A percentile compares a stretch with the other conserved stretches of the same genome.
Evolutionary conservation across 805 yeast species (phyloP).

Genomic region (Lipomyces chichibuensis): DNA sequence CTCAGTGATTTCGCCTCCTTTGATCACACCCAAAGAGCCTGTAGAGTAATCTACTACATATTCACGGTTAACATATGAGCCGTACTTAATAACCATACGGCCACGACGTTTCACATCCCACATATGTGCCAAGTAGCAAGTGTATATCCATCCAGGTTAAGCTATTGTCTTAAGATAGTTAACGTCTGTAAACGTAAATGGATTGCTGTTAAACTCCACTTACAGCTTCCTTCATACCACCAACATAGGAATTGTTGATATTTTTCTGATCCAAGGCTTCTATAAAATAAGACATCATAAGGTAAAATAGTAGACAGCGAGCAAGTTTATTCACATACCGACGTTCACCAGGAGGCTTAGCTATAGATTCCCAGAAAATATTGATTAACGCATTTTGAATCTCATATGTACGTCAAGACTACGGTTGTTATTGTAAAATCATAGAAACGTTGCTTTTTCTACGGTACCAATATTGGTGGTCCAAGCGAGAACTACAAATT

Average conservation of each 20-base stretch:
- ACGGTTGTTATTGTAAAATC: too few species aligned
- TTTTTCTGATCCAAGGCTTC: constrained; percentile 65
- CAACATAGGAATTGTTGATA: constrained; percentile 65
- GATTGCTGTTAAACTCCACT: constrained; percentile 37
- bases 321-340: constrained; percentile 45
- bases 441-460: too few species aligned
- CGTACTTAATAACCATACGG: constrained; percentile 24
- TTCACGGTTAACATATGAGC: constrained; percentile 25
- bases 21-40: not conserved
- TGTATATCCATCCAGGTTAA: constrained; percentile 54
- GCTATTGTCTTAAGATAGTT: constrained; percentile 44
- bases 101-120: constrained; percentile 25
- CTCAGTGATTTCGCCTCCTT: not conserved
- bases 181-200: not conserved
- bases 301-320: constrained; percentile 46
- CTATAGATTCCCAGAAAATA: constrained; percentile 31
- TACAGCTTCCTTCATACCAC: constrained; percentile 63
- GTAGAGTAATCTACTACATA: constrained; percentile 15
- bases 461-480: too few species aligned
- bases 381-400: too few species aligned
- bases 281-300: constrained; percentile 50
- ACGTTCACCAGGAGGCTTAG: constrained; percentile 40
- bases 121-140: constrained; percentile 21
- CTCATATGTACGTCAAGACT: too few species aligned
- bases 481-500: too few species aligned